Percentiles rank a stretch among this genome's conserved stretches.
Evolutionary conservation across 2,329 filamentous ascomycete genomes (phyloP).

Genomic region (Byssochlamys sp.): DNA sequence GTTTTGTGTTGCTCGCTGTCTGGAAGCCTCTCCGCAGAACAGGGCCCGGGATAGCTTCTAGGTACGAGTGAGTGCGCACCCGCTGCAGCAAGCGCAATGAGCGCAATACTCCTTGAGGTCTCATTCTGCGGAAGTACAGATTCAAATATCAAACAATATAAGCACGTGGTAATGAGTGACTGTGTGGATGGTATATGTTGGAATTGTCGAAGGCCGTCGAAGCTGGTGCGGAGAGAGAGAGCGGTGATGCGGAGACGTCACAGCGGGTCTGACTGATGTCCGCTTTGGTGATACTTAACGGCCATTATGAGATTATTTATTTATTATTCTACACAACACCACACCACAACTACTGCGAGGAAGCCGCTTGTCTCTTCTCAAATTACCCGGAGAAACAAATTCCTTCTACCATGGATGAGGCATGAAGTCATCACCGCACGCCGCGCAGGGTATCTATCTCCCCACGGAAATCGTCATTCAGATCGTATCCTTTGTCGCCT

Average conservation of each 20-base stretch:
- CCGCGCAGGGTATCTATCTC: constrained; percentile 27
- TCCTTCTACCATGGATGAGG: not conserved
- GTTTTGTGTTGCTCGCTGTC: constrained; percentile 15
- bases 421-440: not conserved
- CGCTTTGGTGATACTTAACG: not conserved
- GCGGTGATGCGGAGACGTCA: not conserved
- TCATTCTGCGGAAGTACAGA: constrained; percentile 12
- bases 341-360: not conserved
- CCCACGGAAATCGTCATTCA: constrained; percentile 47
- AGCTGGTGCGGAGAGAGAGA: not conserved
- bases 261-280: not conserved
- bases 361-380: not conserved
- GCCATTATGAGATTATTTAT: not conserved
- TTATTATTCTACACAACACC: not conserved
- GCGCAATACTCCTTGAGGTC: constrained; percentile 14
- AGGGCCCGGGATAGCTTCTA: constrained; percentile 6
- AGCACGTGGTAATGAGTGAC: not conserved
- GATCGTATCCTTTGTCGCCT: constrained; percentile 38
- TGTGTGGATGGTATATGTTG: not conserved
- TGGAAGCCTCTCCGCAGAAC: constrained; percentile 16
- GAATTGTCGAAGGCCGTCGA: not conserved
- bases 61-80: constrained; percentile 11
- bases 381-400: not conserved
- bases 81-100: constrained; percentile 20
- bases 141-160: not conserved